Base-by-base conservation (phyloP, 2,329 filamentous ascomycete species). In the Cladorrhinum sp. region DNA sequence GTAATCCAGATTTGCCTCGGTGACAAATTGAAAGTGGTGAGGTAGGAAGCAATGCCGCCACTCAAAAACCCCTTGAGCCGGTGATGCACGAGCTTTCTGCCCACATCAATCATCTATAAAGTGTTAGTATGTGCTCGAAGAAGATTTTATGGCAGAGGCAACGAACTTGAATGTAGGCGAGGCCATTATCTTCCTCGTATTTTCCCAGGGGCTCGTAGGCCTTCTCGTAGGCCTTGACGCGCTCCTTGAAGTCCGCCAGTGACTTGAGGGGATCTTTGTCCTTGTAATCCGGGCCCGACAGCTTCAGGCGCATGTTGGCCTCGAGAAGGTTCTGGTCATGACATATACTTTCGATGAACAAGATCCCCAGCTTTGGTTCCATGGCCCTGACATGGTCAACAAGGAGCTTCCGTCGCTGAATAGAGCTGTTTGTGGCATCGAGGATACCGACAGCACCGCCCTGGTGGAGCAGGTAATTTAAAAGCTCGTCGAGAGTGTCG, bases 1-100 rank as follows among this genome's bases (percentile, higher is more conserved):
- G 95, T 98, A 72, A 99, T 96, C 95, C 95, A 99, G 63, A 99
- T 98, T 74, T 97, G 94, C 58, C 95, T 85, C 0, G 95, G 93
- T 0, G 94, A 91, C 16, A 99, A 83, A 69, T 99, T 98, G 81
- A 99, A 99, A 68, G 96, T 98, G 51, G 95, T 89, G 9, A 99
- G 82, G 70, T 98, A 99, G 66, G 93, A 96, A 60, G 95, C 92
- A 59, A 96, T 95, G 64, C 95, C 91, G 42, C 90, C 91, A 60
- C 92, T 92, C 54, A 99, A 81, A 74, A 99, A 99, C 5, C 95
- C 95, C 67, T 89, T 89, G 63, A 97, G 87, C 64, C 95, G 90
- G 73, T 96, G 90, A 52, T 94, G 90, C 49, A 98, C 87, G 63
- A 98, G 84, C 75, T 99, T 99, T 63, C 94, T 87, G 48, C 95